Conservation (phyloP, 768 basidiomycete genomes). For the Amanita inopinata region DNA sequence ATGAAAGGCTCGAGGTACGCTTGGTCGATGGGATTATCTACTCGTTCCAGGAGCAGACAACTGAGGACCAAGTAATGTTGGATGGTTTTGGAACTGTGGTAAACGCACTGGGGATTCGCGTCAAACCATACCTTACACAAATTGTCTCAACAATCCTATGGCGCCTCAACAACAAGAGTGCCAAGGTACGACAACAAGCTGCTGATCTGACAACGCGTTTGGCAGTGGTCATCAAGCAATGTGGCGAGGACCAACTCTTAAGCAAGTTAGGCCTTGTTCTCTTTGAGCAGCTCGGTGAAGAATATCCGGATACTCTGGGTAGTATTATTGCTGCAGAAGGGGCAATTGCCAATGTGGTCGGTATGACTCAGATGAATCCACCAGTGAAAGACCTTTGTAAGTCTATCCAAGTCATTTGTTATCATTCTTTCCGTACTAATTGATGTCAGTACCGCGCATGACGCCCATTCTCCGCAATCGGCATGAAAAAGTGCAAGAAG, state of each 20-base stretch:
- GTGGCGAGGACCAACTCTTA: slow-evolving; percentile 90
- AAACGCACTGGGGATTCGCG: slow-evolving; percentile 90
- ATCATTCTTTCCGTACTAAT: neutral
- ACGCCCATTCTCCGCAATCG: slow-evolving; percentile 98
- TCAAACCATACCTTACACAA: slow-evolving; percentile 97
- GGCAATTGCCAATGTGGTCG: slow-evolving; percentile 98
- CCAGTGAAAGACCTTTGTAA: slow-evolving; percentile 97
- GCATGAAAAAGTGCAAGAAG: slow-evolving; percentile 99
- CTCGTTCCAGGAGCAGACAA: slow-evolving; percentile 98
- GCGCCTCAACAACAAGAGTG: slow-evolving; percentile 99
- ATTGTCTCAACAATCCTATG: slow-evolving; percentile 98
- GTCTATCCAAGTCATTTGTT: slow-evolving; percentile 24
- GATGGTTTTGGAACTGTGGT: slow-evolving; percentile 98
- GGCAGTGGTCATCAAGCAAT: slow-evolving; percentile 97
- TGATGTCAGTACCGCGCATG: slow-evolving; percentile 86
- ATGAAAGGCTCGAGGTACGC: slow-evolving; percentile 88
- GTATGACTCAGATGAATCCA: slow-evolving; percentile 99
- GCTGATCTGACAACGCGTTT: slow-evolving; percentile 96
- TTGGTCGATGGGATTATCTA: slow-evolving; percentile 98
- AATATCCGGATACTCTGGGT: slow-evolving; percentile 97
- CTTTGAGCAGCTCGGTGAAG: slow-evolving; percentile 98
- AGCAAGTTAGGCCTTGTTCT: slow-evolving; percentile 95
- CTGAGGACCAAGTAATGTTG: slow-evolving; percentile 98
- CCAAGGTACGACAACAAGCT: slow-evolving; percentile 97
- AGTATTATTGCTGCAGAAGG: slow-evolving; percentile 99